phyloP scores from a whole-genome alignment of 306 rosid species.

The Hippophae tibetana region DNA sequence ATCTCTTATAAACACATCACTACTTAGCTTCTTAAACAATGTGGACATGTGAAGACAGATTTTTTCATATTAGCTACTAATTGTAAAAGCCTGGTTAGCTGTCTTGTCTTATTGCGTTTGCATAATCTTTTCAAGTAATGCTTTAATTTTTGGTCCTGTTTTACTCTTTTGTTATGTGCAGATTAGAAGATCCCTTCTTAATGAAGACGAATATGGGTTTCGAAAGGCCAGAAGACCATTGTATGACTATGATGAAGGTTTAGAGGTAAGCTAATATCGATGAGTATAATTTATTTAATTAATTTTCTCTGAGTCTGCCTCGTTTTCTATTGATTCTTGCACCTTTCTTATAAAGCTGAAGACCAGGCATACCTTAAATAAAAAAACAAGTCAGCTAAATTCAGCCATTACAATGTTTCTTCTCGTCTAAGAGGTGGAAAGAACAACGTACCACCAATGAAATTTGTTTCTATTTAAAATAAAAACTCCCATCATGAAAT shows the following conservation, averaged over 20 bases:
- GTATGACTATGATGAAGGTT: constrained; percentile 74
- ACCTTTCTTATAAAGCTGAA: constrained; percentile 40
- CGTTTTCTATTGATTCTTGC: background rate
- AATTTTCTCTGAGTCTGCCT: background rate
- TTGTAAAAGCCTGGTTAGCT: too few relatives aligned
- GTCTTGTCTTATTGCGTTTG: background rate
- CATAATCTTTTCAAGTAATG: background rate
- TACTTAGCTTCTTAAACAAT: too few relatives aligned
- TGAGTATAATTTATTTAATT: background rate
- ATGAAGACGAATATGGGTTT: constrained; percentile 85
- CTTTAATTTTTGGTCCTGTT: constrained; percentile 1
- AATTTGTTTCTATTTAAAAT: too few relatives aligned
- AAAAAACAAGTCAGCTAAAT: constrained; percentile 76
- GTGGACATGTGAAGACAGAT: too few relatives aligned
- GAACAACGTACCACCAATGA: constrained; percentile 15
- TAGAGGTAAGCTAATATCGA: constrained; percentile 48
- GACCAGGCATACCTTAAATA: constrained; percentile 69
- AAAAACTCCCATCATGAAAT: too few relatives aligned
- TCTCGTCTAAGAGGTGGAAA: constrained; percentile 90
- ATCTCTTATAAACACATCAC: too few relatives aligned
- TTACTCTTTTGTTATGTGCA: constrained; percentile 20
- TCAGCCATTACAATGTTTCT: constrained; percentile 88
- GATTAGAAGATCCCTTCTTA: constrained; percentile 74
- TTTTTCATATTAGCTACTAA: too few relatives aligned
- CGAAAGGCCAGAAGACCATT: constrained; percentile 71